Conservation (phyloP, 108 stramenopile genomes). For the Skeletonema potamos region DNA sequence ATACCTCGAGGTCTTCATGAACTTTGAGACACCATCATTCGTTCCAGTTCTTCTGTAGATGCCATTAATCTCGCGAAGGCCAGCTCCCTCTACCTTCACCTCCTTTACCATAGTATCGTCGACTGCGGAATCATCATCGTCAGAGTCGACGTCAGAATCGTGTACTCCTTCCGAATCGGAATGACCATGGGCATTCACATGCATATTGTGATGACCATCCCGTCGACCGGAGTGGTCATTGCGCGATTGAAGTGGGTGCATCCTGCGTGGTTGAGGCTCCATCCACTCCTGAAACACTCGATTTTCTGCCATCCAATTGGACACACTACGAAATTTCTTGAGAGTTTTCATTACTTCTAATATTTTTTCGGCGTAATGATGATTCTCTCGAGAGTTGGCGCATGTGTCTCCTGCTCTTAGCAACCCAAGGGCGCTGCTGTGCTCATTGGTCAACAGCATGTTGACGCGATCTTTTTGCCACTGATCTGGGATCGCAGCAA, state of each 20-base stretch:
- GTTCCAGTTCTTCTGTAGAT: conserved; percentile 57
- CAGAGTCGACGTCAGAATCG: conserved; percentile 71
- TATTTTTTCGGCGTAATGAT: conserved; percentile 58
- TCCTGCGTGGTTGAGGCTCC: conserved; percentile 52
- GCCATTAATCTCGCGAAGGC: conserved; percentile 51
- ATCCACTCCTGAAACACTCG: conserved; percentile 62
- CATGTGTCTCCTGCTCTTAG: conserved; percentile 12
- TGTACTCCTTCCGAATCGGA: conserved; percentile 60
- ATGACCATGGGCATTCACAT: conserved; percentile 47
- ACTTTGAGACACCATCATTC: conserved; percentile 61
- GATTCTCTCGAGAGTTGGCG: conserved; percentile 38
- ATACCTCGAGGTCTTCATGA: conserved; percentile 41
- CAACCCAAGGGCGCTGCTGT: conserved; percentile 39
- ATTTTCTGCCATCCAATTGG: conserved; percentile 71
- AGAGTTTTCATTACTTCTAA: conserved; percentile 60
- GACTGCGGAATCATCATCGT: conserved; percentile 64
- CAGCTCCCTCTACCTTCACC: conserved; percentile 70
- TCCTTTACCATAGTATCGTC: conserved; percentile 13
- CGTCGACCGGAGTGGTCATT: conserved; percentile 42
- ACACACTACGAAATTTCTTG: conserved; percentile 47
- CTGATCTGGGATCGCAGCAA: conserved; percentile 67
- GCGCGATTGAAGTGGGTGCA: conserved; percentile 37
- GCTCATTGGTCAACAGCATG: conserved; percentile 55
- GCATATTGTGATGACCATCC: conserved; percentile 37
- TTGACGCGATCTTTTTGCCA: conserved; percentile 60